phyloP scores from a whole-genome alignment of 192 early-diverging fungal genomes.

The Endogone sp. region DNA sequence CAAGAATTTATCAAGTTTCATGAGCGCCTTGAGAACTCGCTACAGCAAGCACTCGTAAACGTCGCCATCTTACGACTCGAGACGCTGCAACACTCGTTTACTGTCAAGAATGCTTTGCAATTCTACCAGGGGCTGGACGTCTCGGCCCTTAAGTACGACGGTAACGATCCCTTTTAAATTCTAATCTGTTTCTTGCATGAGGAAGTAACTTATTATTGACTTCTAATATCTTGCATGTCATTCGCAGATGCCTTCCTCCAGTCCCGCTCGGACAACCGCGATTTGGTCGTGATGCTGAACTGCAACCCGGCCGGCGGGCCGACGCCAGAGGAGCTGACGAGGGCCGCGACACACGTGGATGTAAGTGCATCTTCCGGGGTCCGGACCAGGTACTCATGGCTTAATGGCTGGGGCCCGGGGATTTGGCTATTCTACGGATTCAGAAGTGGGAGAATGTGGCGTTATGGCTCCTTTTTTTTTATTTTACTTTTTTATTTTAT shows the following conservation, averaged over 20 bases:
- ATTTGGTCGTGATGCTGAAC: conserved; percentile 60
- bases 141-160: conserved; percentile 50
- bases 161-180: conserved; percentile 23
- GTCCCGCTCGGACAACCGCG: conserved; percentile 66
- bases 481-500: too few relatives aligned
- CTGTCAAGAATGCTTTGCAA: conserved; percentile 39
- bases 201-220: too few relatives aligned
- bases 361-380: conserved; percentile 13
- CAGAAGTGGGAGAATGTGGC: not conserved
- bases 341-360: conserved; percentile 30
- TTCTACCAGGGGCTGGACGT: conserved; percentile 56
- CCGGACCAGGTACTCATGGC: conserved; percentile 26
- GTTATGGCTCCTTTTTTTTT: not conserved
- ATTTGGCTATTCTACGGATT: conserved; percentile 2
- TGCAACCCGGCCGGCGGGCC: conserved; percentile 33
- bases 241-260: conserved; percentile 35
- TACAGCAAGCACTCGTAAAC: conserved; percentile 68
- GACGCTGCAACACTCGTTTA: conserved; percentile 41
- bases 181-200: conserved; percentile 1
- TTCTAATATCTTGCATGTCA: not conserved
- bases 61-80: conserved; percentile 66
- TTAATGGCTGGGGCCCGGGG: conserved; percentile 16
- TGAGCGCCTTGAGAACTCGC: conserved; percentile 61
- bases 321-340: conserved; percentile 34
- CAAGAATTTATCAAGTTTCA: conserved; percentile 85